A percentile compares a stretch with the other conserved stretches of the same genome.
These are phyloP conservation scores for Drosera capensis DNA, from an alignment of 148 eudicot species.

Conservation along the genomic window DNA sequence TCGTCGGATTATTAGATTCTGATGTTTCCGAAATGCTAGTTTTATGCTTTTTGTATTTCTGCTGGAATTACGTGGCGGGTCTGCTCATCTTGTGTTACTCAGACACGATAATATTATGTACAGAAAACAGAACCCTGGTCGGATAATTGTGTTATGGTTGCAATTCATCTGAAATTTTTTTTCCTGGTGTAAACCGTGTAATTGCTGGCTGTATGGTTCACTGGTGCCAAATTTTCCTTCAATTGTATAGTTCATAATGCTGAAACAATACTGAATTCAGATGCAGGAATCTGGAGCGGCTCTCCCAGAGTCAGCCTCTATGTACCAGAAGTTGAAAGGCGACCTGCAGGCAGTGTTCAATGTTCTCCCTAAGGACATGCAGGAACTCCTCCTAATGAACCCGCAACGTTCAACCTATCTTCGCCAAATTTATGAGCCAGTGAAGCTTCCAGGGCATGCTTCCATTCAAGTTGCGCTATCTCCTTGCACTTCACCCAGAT, in stretches of 20 bases:
- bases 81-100: no score
- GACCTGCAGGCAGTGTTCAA: conserved; percentile 58
- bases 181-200: no score
- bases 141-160: no score
- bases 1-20: not conserved
- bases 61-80: no score
- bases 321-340: conserved; percentile 50
- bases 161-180: no score
- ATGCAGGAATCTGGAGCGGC: conserved; percentile 24
- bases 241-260: no score
- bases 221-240: no score
- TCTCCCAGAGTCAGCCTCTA: conserved; percentile 24
- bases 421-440: conserved; percentile 7
- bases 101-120: no score
- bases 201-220: no score
- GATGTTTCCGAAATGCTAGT: no score
- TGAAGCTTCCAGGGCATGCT: conserved; percentile 5
- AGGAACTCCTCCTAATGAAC: conserved; percentile 64
- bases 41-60: no score
- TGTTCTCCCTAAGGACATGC: conserved; percentile 70
- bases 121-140: no score
- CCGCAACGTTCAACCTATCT: conserved; percentile 55
- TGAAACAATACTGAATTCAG: conserved; percentile 8
- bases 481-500: conserved; percentile 14
- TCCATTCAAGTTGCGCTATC: conserved; percentile 2